Evolutionary conservation across 2,329 filamentous ascomycete species (phyloP), one percentile per base, ranked within the genome.

Genomic region (Sarocladiaceae sp.): DNA sequence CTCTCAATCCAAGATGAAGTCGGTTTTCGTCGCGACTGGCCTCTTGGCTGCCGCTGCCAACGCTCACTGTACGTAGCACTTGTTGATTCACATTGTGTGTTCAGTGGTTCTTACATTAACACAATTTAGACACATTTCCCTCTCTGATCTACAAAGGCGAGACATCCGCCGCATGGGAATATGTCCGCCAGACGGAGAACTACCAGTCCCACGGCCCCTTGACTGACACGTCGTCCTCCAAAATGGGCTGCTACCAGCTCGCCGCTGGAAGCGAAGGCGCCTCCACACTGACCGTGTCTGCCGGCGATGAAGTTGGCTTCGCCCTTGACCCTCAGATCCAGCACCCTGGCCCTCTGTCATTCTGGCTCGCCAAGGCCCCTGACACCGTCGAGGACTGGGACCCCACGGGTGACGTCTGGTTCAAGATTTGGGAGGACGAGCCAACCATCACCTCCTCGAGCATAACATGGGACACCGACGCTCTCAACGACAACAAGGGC

Each of bases 201-300:
- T 73, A 62, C 55, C 69, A 75, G 54, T 63, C 57, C 55, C 73
- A 74, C 50, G 66, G 64, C 2, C 69, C 69, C 48, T 70, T 76
- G 27, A 70, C 68, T 3, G 62, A 72, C 48, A 70, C 74, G 21
- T 63, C 55, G 39, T 70, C 67, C 31, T 51, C 64, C 1, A 64
- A 67, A 45, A 70, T 75, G 60, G 69, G 69, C n/a, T 76, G 72
- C 62, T 75, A 72, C 56, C 66, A 74, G 53, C 58, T 66, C 6
- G 56, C 56, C 9, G 51, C 64, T 3, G 67, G 68, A 31, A 64
- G 61, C 41, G 60, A 65, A 7, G 71, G 45, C 16, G 49, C 49
- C 21, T 29, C 26, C 24, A 65, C 59, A n/a, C 45, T 53, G 31
- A 65, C 60, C 23, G 58, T 66, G 23, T 51, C 54, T 6, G 53